Conservation (phyloP, 305 asterid genomes). For the Fraxinus dipetala region DNA sequence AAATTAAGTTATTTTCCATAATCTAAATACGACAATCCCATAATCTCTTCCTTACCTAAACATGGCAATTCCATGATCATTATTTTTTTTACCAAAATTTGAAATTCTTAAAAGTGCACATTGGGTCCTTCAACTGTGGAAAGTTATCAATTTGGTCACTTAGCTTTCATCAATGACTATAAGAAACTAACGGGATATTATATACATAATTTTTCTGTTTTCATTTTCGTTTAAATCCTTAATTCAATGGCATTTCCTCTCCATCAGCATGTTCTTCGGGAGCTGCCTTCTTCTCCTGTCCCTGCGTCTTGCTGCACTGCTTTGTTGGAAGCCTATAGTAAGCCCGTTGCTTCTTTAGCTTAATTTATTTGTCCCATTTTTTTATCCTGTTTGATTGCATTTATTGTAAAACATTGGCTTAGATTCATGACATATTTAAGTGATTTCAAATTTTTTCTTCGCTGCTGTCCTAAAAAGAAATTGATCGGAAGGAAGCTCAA, state of each 20-base stretch:
- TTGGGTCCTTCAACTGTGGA: not conserved
- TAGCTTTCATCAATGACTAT: not conserved
- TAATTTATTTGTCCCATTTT: slow-evolving; percentile 18
- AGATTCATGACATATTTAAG: slow-evolving; percentile 5
- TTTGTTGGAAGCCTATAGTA: slow-evolving; percentile 89
- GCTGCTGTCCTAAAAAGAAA: slow-evolving; percentile 48
- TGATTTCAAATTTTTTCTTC: slow-evolving; percentile 19
- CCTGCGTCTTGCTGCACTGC: slow-evolving; percentile 98
- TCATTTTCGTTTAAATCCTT: slow-evolving; percentile 20
- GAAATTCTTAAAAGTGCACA: not conserved
- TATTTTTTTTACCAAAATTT: no score
- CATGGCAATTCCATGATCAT: not conserved
- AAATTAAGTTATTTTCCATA: no score
- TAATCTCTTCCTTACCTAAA: not conserved
- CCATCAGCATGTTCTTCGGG: slow-evolving; percentile 93
- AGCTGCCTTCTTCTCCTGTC: slow-evolving; percentile 98
- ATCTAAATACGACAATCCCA: not conserved
- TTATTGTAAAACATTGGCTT: slow-evolving; percentile 1
- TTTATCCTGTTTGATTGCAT: slow-evolving; percentile 16
- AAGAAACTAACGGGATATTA: not conserved
- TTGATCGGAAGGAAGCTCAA: slow-evolving; percentile 81
- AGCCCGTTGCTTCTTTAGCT: slow-evolving; percentile 26
- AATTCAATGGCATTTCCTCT: slow-evolving; percentile 21
- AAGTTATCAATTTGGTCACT: not conserved
- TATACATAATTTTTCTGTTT: not conserved